Base-by-base conservation (phyloP, 73 alveolate species). In the Paramecium tetraurelia region DNA sequence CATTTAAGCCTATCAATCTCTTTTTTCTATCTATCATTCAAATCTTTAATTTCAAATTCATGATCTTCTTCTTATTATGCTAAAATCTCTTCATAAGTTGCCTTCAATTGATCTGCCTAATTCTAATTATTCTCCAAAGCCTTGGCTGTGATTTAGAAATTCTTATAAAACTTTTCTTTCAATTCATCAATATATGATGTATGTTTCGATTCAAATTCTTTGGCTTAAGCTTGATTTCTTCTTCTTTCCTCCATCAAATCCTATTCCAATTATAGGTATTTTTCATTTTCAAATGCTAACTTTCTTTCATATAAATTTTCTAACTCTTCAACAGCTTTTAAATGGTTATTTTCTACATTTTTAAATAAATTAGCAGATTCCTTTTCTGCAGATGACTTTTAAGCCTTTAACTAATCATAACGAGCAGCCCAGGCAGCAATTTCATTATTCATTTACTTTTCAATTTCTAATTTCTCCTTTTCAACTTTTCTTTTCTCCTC, bases 291-390 rank as follows among this genome's bases (percentile, higher is more conserved):
- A 48, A 95, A 92, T 43, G 96, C 94, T 24, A 95, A 93, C 44
- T 97, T 97, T 83, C 95, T 93, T 86, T 97, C 99, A 93, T 96
- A 97, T 12, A 97, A 92, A 59, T 88, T 93, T 72, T 96, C 94
- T 29, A 96, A 92, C 43, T 94, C 98, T 86, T 97, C 99, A 27
- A 96, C 96, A n/a, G 95, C 96, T 21, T 59, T 84, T 24, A 95
- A 75, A 84, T 97, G 98, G 57, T 93, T 95, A 70, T 88, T 83
- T 90, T 97, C 99, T 87, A 97, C 93, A 85, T 93, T 96, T 84
- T 94, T 92, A 92, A 97, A 93, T 29, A 95, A 93, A 87, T 97
- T 95, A 2, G 93, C 93, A 68, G 93, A 93, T 46, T 97, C 97
- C 22, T 94, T 85, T 72, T 97, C 98, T 76, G 94, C 94, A 44